Evolutionary conservation across 2,329 filamentous ascomycete genomes (phyloP), one percentile per base, ranked within the genome.

Genomic region (Aspergillus arachidicola): DNA sequence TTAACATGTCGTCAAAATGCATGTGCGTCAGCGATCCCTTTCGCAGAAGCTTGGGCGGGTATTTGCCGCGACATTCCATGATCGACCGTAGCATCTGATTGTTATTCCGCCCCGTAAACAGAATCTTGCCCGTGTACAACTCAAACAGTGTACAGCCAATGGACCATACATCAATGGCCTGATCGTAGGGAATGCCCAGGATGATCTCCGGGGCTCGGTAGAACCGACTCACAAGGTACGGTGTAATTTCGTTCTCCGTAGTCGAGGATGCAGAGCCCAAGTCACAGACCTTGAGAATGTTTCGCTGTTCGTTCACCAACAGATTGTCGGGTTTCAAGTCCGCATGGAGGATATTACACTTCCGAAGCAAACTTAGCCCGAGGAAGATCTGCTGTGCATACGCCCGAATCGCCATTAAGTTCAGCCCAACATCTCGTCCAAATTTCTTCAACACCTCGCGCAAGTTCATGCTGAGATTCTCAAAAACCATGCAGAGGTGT

Each of bases 321-420:
- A 99, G 94, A 72, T 99, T 99, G 86, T 99, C 95, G 10, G 95
- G 95, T 79, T 99, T 99, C 71, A 99, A 79, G 83, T 99, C 95
- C 16, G 94, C 94, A 76, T 99, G 95, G 58, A 99, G 87, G 75
- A 99, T 92, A 77, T 93, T 93, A 81, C 92, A 96, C 75, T 93
- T 94, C 71, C 93, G 91, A 82, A 99, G 87, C 72, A 97, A 89
- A 71, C 89, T 90, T 58, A 99, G 81, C 2, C 93, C 93, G 32
- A 96, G 84, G 76, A 99, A 97, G 77, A 97, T 97, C 79, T 99
- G 95, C 72, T 94, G 91, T 5, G 94, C 92, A 75, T 97, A 99
- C 19, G 90, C 88, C 69, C 93, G 88, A 55, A 97, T 94, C 12
- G 94, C 94, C 65, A 87, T 87, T 60, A 98, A 81, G 72, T 96